phyloP scores from a whole-genome alignment of 2,329 filamentous ascomycete genomes.

The Sarocladium kiliense region DNA sequence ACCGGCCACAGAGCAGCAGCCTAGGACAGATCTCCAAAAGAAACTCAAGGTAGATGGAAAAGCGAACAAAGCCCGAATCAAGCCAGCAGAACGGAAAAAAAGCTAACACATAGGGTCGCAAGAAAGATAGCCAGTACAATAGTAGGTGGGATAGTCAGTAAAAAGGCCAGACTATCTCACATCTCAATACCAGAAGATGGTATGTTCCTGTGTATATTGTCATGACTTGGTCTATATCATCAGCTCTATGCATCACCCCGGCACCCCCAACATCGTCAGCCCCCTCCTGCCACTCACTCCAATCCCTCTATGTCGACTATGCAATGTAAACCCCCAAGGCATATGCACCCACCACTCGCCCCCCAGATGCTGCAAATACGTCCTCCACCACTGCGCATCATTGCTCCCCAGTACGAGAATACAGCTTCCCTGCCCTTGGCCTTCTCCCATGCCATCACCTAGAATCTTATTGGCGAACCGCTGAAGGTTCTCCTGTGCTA shows the following conservation, averaged over 20 bases:
- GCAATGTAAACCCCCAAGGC: conserved; percentile 20
- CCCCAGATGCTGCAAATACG: conserved; percentile 18
- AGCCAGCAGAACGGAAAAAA: no score
- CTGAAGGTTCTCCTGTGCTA: conserved; percentile 17
- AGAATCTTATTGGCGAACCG: conserved; percentile 16
- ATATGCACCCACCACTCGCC: conserved; percentile 23
- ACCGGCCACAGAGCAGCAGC: no score
- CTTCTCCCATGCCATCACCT: background rate
- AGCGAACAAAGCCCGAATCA: no score
- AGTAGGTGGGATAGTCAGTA: no score
- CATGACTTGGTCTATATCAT: background rate
- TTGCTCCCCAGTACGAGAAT: conserved; percentile 20
- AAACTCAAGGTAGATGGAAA: no score
- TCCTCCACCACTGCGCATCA: conserved; percentile 21
- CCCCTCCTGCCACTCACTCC: conserved; percentile 1
- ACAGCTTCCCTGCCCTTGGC: conserved; percentile 17
- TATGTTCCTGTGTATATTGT: background rate
- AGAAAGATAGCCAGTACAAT: no score
- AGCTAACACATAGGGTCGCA: no score
- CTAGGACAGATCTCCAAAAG: no score
- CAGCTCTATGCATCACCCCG: background rate
- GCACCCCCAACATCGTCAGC: background rate
- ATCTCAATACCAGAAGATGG: no score
- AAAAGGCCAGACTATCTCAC: no score
- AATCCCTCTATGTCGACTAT: conserved; percentile 12